phyloP scores from a whole-genome alignment of 2,329 filamentous ascomycete genomes.

The Ustulina deusta region DNA sequence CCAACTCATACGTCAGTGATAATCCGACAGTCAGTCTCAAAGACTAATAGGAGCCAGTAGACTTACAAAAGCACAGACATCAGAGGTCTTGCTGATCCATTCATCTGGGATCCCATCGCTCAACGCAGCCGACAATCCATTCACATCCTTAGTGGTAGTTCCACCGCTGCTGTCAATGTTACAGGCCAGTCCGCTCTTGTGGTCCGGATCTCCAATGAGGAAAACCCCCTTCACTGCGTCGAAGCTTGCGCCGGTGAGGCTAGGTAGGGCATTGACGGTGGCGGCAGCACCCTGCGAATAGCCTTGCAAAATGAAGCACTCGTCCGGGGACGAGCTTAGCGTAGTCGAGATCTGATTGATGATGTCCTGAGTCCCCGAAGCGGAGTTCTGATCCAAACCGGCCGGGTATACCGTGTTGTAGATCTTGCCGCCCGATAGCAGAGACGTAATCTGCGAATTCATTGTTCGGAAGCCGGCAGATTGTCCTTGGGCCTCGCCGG shows the following conservation, averaged over 20 bases:
- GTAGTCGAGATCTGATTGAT: slow-evolving; percentile 24
- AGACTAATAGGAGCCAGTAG: neutral
- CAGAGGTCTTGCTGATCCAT: slow-evolving; percentile 28
- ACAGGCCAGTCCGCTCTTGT: slow-evolving; percentile 22
- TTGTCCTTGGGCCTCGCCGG: slow-evolving; percentile 26
- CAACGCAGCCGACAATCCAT: neutral
- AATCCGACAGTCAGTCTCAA: neutral
- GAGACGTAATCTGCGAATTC: slow-evolving; percentile 29
- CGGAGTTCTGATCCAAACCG: slow-evolving; percentile 17
- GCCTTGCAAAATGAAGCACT: slow-evolving; percentile 34
- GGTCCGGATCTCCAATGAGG: slow-evolving; percentile 29
- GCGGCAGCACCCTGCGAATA: slow-evolving; percentile 33
- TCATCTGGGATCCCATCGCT: slow-evolving; percentile 10
- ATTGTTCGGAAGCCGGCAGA: slow-evolving; percentile 30
- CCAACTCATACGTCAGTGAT: neutral
- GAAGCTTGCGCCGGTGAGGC: slow-evolving; percentile 24
- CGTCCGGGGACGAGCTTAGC: slow-evolving; percentile 18
- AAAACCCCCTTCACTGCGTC: slow-evolving; percentile 36
- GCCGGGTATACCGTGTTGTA: slow-evolving; percentile 33
- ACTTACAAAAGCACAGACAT: slow-evolving; percentile 35
- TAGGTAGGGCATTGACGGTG: slow-evolving; percentile 26
- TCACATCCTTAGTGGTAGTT: slow-evolving; percentile 24
- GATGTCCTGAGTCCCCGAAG: slow-evolving; percentile 27
- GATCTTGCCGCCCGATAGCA: slow-evolving; percentile 27
- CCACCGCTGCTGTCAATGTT: slow-evolving; percentile 33